These are phyloP conservation scores for Odontarrhena argentea DNA, from an alignment of 345 rosid species.

Conservation along the genomic window DNA sequence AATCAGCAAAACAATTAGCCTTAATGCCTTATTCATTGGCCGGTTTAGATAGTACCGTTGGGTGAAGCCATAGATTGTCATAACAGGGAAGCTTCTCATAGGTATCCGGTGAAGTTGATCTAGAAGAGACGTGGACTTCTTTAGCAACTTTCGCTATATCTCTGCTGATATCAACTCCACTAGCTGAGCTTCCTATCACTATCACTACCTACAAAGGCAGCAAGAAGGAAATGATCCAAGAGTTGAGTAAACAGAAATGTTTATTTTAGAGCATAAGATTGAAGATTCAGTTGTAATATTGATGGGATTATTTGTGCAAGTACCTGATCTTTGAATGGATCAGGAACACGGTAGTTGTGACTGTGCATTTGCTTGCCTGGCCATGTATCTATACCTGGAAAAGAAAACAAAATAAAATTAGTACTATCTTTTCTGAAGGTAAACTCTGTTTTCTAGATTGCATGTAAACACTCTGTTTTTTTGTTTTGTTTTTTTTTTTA, in stretches of 20 bases:
- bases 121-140: slow-evolving; percentile 77
- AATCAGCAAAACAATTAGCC: not conserved
- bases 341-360: slow-evolving; percentile 78
- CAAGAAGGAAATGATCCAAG: slow-evolving; percentile 19
- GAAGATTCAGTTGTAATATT: not conserved
- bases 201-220: slow-evolving; percentile 56
- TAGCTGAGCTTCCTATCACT: slow-evolving; percentile 71
- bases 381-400: slow-evolving; percentile 54
- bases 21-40: not conserved
- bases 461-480: not conserved
- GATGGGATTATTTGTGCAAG: slow-evolving; percentile 11
- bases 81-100: slow-evolving; percentile 53
- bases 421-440: not conserved
- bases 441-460: slow-evolving; percentile 7
- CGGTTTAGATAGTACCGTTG: slow-evolving; percentile 59
- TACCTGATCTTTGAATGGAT: slow-evolving; percentile 69
- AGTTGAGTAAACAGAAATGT: not conserved
- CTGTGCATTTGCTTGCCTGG: slow-evolving; percentile 92
- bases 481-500: too few species aligned
- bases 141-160: slow-evolving; percentile 73
- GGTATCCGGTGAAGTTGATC: slow-evolving; percentile 60
- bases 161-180: slow-evolving; percentile 73
- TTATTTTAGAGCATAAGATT: slow-evolving; percentile 11
- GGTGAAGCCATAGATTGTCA: slow-evolving; percentile 74
- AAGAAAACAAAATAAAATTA: not conserved